phyloP scores from a whole-genome alignment of 306 rosid species.

The Pterocarpus macrocarpus region DNA sequence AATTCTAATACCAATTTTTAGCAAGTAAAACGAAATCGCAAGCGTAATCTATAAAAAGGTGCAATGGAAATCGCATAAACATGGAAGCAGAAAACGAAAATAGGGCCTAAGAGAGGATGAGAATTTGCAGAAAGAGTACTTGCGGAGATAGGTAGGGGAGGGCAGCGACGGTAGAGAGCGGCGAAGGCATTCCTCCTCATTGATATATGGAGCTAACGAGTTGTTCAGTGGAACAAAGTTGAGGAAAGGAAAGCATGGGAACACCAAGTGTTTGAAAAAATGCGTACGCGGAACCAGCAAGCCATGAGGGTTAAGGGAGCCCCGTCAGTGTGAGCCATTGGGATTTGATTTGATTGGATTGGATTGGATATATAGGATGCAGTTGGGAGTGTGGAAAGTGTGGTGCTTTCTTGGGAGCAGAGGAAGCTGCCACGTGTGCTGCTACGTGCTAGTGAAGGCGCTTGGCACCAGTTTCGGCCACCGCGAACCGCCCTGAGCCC shows the following conservation, averaged over 20 bases:
- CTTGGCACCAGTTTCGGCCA: constrained; percentile 42
- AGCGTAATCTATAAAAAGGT: background rate
- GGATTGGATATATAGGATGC: background rate
- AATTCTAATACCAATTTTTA: constrained; percentile 24
- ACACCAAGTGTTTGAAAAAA: constrained; percentile 51
- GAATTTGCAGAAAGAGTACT: constrained; percentile 45
- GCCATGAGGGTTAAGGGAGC: background rate
- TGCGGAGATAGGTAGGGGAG: constrained; percentile 46
- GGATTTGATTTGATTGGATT: constrained; percentile 24
- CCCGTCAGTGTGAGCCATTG: background rate
- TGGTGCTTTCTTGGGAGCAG: constrained; percentile 1
- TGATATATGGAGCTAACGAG: constrained; percentile 39
- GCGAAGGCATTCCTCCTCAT: constrained; percentile 89
- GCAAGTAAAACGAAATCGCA: background rate
- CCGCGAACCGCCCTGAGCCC: constrained; percentile 30
- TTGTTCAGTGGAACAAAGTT: constrained; percentile 25
- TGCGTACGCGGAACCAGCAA: constrained; percentile 45
- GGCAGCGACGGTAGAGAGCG: constrained; percentile 65
- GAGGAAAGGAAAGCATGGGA: constrained; percentile 46
- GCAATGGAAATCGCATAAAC: background rate
- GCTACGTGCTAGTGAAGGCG: constrained; percentile 11
- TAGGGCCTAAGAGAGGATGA: background rate
- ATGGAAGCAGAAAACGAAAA: background rate
- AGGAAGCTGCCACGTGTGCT: constrained; percentile 62
- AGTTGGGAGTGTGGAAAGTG: background rate